Conservation (phyloP, 169 alveolate genomes). For the Babesia gibsoni region DNA sequence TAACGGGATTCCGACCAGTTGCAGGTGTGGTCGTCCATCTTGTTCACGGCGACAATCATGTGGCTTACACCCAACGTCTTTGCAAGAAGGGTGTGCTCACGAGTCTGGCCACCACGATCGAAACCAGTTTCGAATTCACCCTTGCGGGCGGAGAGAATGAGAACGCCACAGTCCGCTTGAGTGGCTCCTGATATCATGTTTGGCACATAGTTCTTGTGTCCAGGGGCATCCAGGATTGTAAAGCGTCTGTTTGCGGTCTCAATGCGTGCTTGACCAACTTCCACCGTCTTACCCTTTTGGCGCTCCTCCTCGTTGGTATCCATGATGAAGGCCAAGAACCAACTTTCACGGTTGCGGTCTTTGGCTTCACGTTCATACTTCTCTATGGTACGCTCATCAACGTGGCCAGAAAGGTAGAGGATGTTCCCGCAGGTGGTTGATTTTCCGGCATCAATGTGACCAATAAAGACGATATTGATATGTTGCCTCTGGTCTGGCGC, state of each 20-base stretch:
- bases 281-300: constrained; percentile 98
- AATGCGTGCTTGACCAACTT: constrained; percentile 97
- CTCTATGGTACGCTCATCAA: constrained; percentile 94
- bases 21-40: constrained; percentile 98
- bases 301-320: constrained; percentile 99
- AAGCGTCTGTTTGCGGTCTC: constrained; percentile 91
- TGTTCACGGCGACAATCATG: constrained; percentile 95
- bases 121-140: constrained; percentile 99
- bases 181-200: constrained; percentile 99
- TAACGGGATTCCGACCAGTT: constrained; percentile 92
- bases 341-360: constrained; percentile 96
- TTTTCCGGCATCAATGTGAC: constrained; percentile 99
- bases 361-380: constrained; percentile 98
- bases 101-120: constrained; percentile 98
- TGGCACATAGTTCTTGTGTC: constrained; percentile 98
- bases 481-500: constrained; percentile 88
- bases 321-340: constrained; percentile 99
- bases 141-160: constrained; percentile 93
- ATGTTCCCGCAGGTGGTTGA: constrained; percentile 98
- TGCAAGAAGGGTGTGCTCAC: constrained; percentile 99
- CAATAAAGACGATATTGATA: constrained; percentile 96
- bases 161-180: constrained; percentile 99
- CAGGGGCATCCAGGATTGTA: constrained; percentile 99
- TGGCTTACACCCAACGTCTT: constrained; percentile 95
- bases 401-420: constrained; percentile 86